Evolutionary conservation across 441 rosid species (phyloP), one percentile per base, ranked within the genome.

Genomic region (Mallotus japonicus): DNA sequence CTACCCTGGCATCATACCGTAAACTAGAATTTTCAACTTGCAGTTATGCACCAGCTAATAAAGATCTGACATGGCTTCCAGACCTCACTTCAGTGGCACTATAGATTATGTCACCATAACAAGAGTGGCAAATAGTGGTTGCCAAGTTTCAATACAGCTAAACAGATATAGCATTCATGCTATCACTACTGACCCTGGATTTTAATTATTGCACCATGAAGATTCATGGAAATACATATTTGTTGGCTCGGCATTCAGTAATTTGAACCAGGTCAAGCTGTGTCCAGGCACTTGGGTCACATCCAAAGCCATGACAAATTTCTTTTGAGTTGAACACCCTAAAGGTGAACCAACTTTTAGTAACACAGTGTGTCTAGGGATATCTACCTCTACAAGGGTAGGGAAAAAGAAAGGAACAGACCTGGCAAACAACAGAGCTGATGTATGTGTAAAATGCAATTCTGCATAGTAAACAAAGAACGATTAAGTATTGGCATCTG

Each of bases 391-490:
- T 16, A 67, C 40, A 20, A 50, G 32, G 59, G 46, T 15, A 67
- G 47, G 59, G 17, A 37, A 57, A 34, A 15, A 76, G 60, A 47
- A 57, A 65, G 46, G 19, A 65, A 84, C 89, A 72, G 72, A 96
- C 99, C 99, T 96, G 89, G 84, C 87, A 90, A 75, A 85, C 63
- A 75, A 87, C 81, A 61, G 79, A 69, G 79, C 98, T 87, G 85
- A 84, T 77, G 84, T 71, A 85, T 74, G 84, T 82, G 84, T 83
- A 87, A 40, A 89, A 70, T 10, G 82, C 76, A 65, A 74, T 79
- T 83, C 99, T 93, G 97, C 89, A 83, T 49, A 10, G 56, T 49
- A 34, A 80, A 82, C 73, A 67, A 79, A 67, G 46, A 70, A 69
- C 64, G 47, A 75, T 22, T 57, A 13, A 32, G 37, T 28, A 54